Evolutionary conservation across 805 yeast species (phyloP), one percentile per base, ranked within the genome.

Genomic region (Lipomyces starkeyi): DNA sequence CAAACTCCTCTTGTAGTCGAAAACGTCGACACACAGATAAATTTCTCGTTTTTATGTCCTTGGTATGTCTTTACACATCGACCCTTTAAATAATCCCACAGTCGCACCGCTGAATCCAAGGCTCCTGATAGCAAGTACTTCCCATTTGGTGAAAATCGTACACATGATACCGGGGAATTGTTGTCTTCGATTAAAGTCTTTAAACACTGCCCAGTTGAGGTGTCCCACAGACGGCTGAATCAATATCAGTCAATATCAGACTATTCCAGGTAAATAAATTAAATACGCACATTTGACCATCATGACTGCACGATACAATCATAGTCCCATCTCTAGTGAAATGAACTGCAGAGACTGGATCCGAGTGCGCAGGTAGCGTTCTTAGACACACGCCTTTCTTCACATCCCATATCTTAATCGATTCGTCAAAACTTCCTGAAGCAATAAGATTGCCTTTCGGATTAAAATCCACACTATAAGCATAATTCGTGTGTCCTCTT

Each of bases 331-430:
- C 97, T 65, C 85, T 87, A 1, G 91, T 86, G 59, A 94, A 79
- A 73, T 91, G 88, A 1, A 93, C 81, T 0, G 91, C 84, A 27
- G 91, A 87, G 1, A 95, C 90, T 0, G 98, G 96, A 73, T 92
- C 98, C 0, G 96, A 87, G 78, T 94, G 99, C 0, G 98, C 98
- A 53, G 97, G 90, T 61, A 94, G 80, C 0, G 96, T 91, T 75
- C 90, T 88, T 73, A 92, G 79, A 65, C 91, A 85, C 53, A 83
- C 83, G 0, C 96, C 96, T 22, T 86, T 81, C 40, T 82, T 81
- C 1, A 89, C 85, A 78, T 94, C 97, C 99, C 99, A 94, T 1
- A 94, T 84, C 62, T 93, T 85, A 17, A 95, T 88, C 62, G 94
- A 91, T 76, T 94, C 98, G 78, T 94, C 99, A 61, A 95, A 86